Evolutionary conservation across 805 yeast species (phyloP).

Genomic region (Blastobotrys attinorum): DNA sequence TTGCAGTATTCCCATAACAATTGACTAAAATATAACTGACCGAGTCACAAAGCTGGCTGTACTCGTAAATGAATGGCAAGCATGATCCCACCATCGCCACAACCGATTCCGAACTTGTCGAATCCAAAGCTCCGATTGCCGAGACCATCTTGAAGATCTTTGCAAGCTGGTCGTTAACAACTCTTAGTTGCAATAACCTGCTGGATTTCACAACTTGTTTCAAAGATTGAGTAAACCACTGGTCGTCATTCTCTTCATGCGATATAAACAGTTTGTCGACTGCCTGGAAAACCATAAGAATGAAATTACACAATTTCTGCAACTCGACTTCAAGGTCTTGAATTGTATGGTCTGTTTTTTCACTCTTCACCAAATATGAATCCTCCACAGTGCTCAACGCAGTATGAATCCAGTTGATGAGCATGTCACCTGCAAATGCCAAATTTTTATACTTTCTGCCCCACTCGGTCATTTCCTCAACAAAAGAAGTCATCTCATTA

Average conservation of each 20-base stretch:
- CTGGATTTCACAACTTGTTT: slow-evolving; percentile 35
- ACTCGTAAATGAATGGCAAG: slow-evolving; percentile 56
- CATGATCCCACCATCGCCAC: slow-evolving; percentile 41
- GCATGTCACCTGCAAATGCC: background rate
- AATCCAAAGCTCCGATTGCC: slow-evolving; percentile 31
- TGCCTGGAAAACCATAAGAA: background rate
- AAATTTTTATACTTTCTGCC: background rate
- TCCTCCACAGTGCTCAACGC: background rate
- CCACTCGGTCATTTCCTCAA: background rate
- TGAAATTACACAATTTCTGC: background rate
- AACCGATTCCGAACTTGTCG: slow-evolving; percentile 32
- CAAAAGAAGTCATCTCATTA: background rate
- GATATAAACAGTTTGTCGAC: slow-evolving; percentile 19
- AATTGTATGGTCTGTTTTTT: background rate
- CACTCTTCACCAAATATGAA: background rate
- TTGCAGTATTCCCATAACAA: slow-evolving; percentile 48
- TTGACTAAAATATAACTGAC: slow-evolving; percentile 38
- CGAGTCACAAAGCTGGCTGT: slow-evolving; percentile 39
- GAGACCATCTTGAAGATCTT: slow-evolving; percentile 32
- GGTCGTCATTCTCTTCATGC: slow-evolving; percentile 51
- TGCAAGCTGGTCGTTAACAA: slow-evolving; percentile 32
- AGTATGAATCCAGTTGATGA: background rate
- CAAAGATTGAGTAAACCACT: slow-evolving; percentile 57
- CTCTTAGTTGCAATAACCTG: slow-evolving; percentile 35
- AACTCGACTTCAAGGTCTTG: background rate